Percentiles rank a stretch among this genome's conserved stretches.
phyloP scores from a whole-genome alignment of 306 rosid species.

The Spatholobus suberectus region DNA sequence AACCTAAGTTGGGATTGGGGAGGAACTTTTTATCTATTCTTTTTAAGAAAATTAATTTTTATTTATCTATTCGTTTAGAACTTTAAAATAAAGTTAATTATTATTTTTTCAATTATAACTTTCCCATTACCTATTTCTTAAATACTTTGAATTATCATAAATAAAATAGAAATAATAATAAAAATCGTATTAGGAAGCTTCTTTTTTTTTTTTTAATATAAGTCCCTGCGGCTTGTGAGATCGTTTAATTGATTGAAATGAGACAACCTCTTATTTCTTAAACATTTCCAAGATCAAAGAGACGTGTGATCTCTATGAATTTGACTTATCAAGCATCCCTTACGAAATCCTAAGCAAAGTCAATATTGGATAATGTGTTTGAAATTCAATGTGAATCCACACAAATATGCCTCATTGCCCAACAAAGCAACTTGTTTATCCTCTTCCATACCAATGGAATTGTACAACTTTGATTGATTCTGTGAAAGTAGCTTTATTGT shows the following conservation, averaged over 20 bases:
- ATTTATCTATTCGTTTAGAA: no score
- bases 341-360: not conserved
- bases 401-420: conserved; percentile 21
- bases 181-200: no score
- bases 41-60: no score
- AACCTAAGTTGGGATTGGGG: no score
- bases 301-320: not conserved
- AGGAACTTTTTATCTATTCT: no score
- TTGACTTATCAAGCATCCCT: not conserved
- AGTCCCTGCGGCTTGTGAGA: no score
- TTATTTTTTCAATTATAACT: no score
- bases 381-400: conserved; percentile 46
- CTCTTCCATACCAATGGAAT: not conserved
- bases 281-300: not conserved
- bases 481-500: not conserved
- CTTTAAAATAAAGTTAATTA: no score
- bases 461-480: not conserved
- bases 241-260: not conserved
- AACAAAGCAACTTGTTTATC: conserved; percentile 20
- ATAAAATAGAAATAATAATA: no score
- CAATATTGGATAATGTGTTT: conserved; percentile 33
- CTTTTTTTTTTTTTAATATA: no score
- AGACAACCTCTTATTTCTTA: not conserved
- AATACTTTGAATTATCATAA: no score
- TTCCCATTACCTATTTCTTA: no score